Base-by-base conservation (phyloP, 176 grass and related monocot species). In the Tuctoria greenei region DNA sequence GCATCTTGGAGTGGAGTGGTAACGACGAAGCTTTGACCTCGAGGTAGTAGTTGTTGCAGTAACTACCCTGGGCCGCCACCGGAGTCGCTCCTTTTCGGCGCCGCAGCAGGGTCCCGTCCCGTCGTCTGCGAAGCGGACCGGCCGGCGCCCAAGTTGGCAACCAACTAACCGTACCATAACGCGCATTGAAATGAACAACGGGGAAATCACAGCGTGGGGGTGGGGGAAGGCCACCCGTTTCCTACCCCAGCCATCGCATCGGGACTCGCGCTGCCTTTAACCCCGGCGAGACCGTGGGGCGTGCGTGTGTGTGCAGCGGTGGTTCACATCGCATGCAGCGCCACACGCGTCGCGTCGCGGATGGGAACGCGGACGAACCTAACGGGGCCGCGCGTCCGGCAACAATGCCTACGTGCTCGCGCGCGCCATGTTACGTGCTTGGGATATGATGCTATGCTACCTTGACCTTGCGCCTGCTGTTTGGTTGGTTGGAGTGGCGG, bases 191-290 rank as follows among this genome's bases (percentile, higher is more conserved):
- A 57, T 56, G 51, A 16, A 21, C 62, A 41, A 23, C 27, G 69
- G 49, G n/a, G n/a, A n/a, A n/a, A n/a, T n/a, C n/a, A n/a, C n/a
- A n/a, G n/a, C n/a, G n/a, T n/a, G n/a, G n/a, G n/a, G n/a, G n/a
- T n/a, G n/a, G n/a, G n/a, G n/a, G n/a, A n/a, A n/a, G n/a, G n/a
- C n/a, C n/a, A n/a, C n/a, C n/a, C n/a, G n/a, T 31, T 66, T 50
- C 51, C 40, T 35, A 20, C 13, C 0, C 38, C 7, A 47, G 72
- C 54, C 66, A 76, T 80, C 84, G 72, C 84, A 59, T 87, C 69
- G 88, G 84, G 55, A 87, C 75, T 84, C 64, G 39, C 47, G 5
- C 65, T 43, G 0, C 24, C 28, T 38, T 38, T 46, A 27, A 21
- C 50, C 51, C 35, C 47, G 50, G 18, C 28, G 18, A 28, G 26